Evolutionary conservation across 2,329 filamentous ascomycete species (phyloP).

Genomic region (Colletotrichum costaricense): DNA sequence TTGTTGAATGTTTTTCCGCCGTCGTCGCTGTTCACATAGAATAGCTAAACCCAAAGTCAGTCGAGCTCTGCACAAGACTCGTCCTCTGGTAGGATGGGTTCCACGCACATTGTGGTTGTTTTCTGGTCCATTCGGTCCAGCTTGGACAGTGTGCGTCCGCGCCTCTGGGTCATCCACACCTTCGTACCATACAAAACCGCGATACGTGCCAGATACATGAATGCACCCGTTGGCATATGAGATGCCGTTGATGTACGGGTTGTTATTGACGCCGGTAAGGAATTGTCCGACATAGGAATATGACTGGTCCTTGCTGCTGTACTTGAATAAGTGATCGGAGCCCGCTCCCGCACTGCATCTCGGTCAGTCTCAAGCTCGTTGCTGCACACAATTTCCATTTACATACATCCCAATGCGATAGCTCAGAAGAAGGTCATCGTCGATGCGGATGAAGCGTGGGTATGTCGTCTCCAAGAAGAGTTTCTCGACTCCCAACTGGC

Average conservation of each 20-base stretch:
- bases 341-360: conserved; percentile 25
- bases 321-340: conserved; percentile 29
- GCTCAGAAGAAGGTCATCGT: conserved; percentile 22
- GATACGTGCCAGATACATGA: conserved; percentile 32
- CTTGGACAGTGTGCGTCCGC: conserved; percentile 25
- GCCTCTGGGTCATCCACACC: conserved; percentile 29
- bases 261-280: conserved; percentile 29
- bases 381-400: too few species aligned
- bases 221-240: conserved; percentile 26
- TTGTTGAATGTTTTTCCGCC: conserved; percentile 15
- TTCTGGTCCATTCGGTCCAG: conserved; percentile 32
- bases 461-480: conserved; percentile 32
- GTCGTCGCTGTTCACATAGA: conserved; percentile 32
- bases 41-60: background rate
- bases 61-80: background rate
- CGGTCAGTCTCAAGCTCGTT: background rate
- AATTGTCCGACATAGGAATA: conserved; percentile 34
- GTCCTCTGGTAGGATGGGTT: rapidly evolving
- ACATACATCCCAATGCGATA: conserved; percentile 34
- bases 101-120: conserved; percentile 19
- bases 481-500: conserved; percentile 27
- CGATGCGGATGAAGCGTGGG: conserved; percentile 21
- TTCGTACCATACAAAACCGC: conserved; percentile 33
- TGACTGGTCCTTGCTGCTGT: conserved; percentile 5
- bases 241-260: conserved; percentile 33